These are phyloP conservation scores for Eucalyptus melliodora DNA, from an alignment of 345 rosid genomes.

Conservation along the genomic window DNA sequence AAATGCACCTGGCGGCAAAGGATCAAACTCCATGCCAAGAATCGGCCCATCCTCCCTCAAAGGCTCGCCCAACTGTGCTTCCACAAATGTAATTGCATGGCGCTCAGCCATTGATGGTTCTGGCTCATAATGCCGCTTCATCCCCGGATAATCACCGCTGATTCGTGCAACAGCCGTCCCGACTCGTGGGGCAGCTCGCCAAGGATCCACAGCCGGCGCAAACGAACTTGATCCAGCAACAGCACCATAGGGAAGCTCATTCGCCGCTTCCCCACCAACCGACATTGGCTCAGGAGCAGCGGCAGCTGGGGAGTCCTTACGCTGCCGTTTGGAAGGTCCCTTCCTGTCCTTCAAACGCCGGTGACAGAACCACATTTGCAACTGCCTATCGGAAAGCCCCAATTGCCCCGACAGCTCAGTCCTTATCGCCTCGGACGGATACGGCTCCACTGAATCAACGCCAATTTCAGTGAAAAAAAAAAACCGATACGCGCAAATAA, in stretches of 20 bases:
- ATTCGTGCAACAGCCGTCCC: conserved; percentile 38
- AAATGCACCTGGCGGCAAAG: conserved; percentile 93
- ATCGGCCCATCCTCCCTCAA: conserved; percentile 78
- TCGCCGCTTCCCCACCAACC: conserved; percentile 4
- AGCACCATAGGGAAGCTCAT: conserved; percentile 15
- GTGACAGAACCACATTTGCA: conserved; percentile 99
- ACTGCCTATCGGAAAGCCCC: conserved; percentile 78
- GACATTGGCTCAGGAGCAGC: conserved; percentile 12
- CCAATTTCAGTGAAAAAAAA: neutral
- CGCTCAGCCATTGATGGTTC: conserved; percentile 25
- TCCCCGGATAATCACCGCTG: conserved; percentile 23
- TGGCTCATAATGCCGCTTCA: conserved; percentile 44
- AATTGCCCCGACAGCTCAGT: conserved; percentile 65
- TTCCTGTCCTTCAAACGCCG: conserved; percentile 84
- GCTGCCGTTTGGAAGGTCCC: conserved; percentile 35
- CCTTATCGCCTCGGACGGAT: conserved; percentile 66
- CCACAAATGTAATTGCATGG: conserved; percentile 60
- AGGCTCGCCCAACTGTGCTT: conserved; percentile 75
- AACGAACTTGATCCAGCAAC: conserved; percentile 4
- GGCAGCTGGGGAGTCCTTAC: conserved; percentile 22
- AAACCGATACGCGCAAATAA: neutral
- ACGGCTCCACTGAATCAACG: conserved; percentile 41
- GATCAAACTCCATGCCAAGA: conserved; percentile 94
- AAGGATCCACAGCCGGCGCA: conserved; percentile 18
- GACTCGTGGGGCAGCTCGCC: conserved; percentile 12